Percentiles rank a stretch among this genome's conserved stretches.
phyloP scores from a whole-genome alignment of 2,329 filamentous ascomycete species.

The Alternaria panax region DNA sequence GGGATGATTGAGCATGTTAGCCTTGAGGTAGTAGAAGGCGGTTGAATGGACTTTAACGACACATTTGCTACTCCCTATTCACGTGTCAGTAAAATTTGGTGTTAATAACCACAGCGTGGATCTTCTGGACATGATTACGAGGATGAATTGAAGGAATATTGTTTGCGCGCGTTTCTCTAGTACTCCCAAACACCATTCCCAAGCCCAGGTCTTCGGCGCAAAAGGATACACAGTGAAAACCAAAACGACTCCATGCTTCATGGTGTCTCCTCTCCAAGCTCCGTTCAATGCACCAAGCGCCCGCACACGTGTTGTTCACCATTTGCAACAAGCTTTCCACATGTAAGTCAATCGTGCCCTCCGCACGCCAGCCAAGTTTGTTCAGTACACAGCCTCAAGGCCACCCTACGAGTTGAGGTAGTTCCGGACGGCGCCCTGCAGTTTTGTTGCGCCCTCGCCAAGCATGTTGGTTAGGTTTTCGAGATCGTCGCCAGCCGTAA shows the following conservation, averaged over 20 bases:
- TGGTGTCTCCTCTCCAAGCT: background rate
- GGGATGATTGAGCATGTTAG: slow-evolving; percentile 25
- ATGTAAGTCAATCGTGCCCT: background rate
- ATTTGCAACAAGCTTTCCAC: background rate
- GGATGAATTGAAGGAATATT: background rate
- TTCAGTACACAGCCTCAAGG: background rate
- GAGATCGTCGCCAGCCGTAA: slow-evolving; percentile 93
- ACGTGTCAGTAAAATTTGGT: background rate
- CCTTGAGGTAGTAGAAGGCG: background rate
- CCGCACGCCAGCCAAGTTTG: background rate
- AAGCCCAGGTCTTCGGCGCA: slow-evolving; percentile 1
- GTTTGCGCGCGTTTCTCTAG: slow-evolving; percentile 5
- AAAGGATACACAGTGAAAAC: background rate
- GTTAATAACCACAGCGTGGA: background rate
- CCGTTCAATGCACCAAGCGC: slow-evolving; percentile 5
- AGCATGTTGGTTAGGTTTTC: slow-evolving; percentile 86
- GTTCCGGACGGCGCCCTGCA: slow-evolving; percentile 68
- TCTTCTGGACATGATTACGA: background rate
- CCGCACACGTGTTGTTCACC: background rate
- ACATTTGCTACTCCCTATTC: background rate
- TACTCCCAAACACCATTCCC: slow-evolving; percentile 10
- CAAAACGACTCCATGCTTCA: slow-evolving; percentile 6
- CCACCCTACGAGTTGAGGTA: slow-evolving; percentile 51
- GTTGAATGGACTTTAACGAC: rapidly evolving
- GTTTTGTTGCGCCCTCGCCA: slow-evolving; percentile 82